A percentile compares a stretch with the other conserved stretches of the same genome.
Conservation (phyloP, 495 filamentous ascomycete species). For the Lophiostoma macrostomum region DNA sequence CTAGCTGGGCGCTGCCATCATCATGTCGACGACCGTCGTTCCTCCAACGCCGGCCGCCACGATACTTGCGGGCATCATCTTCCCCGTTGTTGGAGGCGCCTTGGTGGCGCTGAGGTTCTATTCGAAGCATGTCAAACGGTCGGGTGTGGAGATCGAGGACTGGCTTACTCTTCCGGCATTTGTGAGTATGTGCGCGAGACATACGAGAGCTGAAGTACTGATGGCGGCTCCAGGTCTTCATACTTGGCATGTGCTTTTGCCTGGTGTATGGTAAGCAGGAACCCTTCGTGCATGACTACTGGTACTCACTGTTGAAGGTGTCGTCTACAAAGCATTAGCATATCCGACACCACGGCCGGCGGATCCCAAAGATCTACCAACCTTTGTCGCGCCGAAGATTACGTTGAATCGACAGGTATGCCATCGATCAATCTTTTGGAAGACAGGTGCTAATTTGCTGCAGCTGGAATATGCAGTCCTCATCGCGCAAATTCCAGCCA, state of each 20-base stretch:
- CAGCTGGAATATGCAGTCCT: not conserved
- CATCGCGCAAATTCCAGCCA: not conserved
- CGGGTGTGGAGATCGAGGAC: not conserved
- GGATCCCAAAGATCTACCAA: not conserved
- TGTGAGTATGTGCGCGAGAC: too few species aligned
- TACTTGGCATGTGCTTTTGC: not conserved
- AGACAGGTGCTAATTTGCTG: not conserved
- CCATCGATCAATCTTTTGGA: not conserved
- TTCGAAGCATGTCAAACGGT: not conserved
- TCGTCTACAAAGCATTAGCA: not conserved
- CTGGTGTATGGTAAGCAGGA: not conserved
- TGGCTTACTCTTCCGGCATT: slow-evolving; percentile 8
- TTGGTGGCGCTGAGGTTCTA: slow-evolving; percentile 2
- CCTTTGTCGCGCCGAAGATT: not conserved
- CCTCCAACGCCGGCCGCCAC: not conserved
- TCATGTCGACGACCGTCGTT: not conserved
- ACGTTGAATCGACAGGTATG: not conserved
- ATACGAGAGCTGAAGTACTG: too few species aligned
- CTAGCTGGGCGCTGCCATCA: too few species aligned
- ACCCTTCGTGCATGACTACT: not conserved
- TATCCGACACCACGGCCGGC: slow-evolving; percentile 1
- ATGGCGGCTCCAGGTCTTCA: not conserved
- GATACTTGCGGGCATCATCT: not conserved
- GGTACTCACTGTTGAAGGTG: not conserved
- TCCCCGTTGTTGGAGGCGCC: not conserved